Base-by-base conservation (phyloP, 2,329 filamentous ascomycete genomes). In the Beauveria pseudobassiana region DNA sequence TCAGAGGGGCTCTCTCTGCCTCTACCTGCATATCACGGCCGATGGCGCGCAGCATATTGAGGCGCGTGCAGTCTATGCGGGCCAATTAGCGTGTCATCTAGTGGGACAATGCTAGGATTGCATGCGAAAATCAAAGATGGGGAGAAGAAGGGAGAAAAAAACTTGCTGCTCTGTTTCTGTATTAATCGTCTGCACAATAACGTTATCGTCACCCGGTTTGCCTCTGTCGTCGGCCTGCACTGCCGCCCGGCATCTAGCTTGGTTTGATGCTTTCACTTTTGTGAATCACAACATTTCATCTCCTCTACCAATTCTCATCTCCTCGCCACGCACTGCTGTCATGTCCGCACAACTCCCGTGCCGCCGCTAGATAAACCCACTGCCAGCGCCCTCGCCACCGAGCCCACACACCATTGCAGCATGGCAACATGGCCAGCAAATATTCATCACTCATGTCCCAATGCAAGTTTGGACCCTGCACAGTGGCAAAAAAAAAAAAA, bases 31-130 rank as follows among this genome's bases (percentile, higher is more conserved):
- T 46, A 16, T 45, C 28, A 49, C n/a, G 42, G 55, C 43, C 45
- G 55, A 58, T 58, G 55, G 55, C 55, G 55, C 55, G 54, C 54
- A 58, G 45, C 28, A 58, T 58, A 45, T 49, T 58, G 55, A 30
- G 55, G 55, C 55, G 55, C 43, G 46, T 57, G 54, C 40, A 53
- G 18, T 46, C 26, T 28, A 45, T 30, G 53, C 53, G 53, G 42
- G 53, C 18, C 53, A 30, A 45, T 28, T 46, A 34, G 40, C 40
- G 9, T 34, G 20, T 28, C 24, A 8, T 38, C 34, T 38, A 56
- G 54, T 57, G 54, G 54, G 54, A 28, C 54, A n/a, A 56, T 34
- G 40, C 53, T 30, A 16, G 34, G 12, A 38, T 38, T 16, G 34
- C 6, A 16, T 38, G 52, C 16, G 14, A 46, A 38, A 34, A 34